Base-by-base conservation (phyloP, 768 basidiomycete species). In the Amyloporia xantha region DNA sequence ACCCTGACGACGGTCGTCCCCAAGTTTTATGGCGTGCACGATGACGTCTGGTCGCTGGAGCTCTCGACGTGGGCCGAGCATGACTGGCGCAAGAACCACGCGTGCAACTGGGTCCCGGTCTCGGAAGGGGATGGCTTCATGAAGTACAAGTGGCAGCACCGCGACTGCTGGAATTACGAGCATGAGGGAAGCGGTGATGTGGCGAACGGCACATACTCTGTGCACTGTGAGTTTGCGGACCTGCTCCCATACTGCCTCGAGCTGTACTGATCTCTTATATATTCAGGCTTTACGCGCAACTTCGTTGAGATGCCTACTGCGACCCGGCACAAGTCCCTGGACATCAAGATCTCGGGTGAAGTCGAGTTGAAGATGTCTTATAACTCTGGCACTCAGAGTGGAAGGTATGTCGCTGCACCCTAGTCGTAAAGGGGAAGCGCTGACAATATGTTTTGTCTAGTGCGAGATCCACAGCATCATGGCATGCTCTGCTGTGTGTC, bases 211-310 rank as follows among this genome's bases (percentile, higher is more conserved):
- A 41, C 51, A n/a, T 57, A 56, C 36, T 52, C 47, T n/a, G 48
- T 61, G 4, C 41, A 47, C 36, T 59, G 60, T 59, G 41, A 35
- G 60, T 52, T 0, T 20, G 28, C 26, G 33, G n/a, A 26, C 7
- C n/a, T 19, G n/a, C 21, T n/a, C 2, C 1, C 38, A 11, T 20
- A n/a, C 20, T 28, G 41, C 3, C 36, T 60, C 58, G 59, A 49
- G 35, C 56, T 24, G 17, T 30, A 7, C 15, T 13, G 28, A 33
- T 36, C n/a, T n/a, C 28, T 4, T 19, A 12, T 13, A 12, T 33
- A 12, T 44, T 4, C 36, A 64, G 62, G 63, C 51, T 35, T 58
- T 26, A 66, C 65, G 17, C 51, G 53, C 42, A 66, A 66, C 53
- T 53, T 48, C 33, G 53, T 66, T 1, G 54, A 56, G 33, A 54